phyloP scores from a whole-genome alignment of 768 basidiomycete genomes.

The Pisolithus tinctorius region DNA sequence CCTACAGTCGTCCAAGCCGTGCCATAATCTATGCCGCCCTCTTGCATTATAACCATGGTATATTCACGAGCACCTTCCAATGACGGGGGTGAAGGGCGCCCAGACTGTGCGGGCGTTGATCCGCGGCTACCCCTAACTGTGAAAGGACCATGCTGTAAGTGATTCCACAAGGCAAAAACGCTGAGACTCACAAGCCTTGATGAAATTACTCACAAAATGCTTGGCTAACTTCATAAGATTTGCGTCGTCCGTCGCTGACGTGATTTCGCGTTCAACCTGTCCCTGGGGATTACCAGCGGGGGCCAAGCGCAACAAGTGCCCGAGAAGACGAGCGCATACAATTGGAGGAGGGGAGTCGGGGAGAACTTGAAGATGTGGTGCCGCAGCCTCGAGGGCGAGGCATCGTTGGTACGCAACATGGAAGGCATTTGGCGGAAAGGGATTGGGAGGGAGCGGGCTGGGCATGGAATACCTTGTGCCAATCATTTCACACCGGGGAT shows the following conservation, averaged over 20 bases:
- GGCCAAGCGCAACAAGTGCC: background rate
- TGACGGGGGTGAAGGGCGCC: conserved; percentile 13
- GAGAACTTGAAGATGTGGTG: no score
- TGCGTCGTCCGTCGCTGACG: no score
- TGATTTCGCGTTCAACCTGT: background rate
- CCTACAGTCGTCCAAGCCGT: background rate
- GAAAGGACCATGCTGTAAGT: background rate
- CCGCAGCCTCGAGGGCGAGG: no score
- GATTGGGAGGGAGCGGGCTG: no score
- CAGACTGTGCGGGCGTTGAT: conserved; percentile 13
- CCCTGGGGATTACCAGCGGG: background rate
- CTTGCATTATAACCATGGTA: conserved; percentile 2
- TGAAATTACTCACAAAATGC: background rate
- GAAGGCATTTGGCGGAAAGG: no score
- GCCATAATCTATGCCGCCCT: background rate
- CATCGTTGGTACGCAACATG: no score
- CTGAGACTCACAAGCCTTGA: background rate
- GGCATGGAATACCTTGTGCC: no score
- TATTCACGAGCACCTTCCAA: conserved; percentile 10
- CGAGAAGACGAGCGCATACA: background rate
- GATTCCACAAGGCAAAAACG: background rate
- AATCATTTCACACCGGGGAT: no score
- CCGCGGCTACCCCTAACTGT: conserved; percentile 9
- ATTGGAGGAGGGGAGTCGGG: background rate
- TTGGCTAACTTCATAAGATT: background rate